These are phyloP conservation scores for Geosmithia flava DNA, from an alignment of 2,329 filamentous ascomycete genomes.

Conservation along the genomic window DNA sequence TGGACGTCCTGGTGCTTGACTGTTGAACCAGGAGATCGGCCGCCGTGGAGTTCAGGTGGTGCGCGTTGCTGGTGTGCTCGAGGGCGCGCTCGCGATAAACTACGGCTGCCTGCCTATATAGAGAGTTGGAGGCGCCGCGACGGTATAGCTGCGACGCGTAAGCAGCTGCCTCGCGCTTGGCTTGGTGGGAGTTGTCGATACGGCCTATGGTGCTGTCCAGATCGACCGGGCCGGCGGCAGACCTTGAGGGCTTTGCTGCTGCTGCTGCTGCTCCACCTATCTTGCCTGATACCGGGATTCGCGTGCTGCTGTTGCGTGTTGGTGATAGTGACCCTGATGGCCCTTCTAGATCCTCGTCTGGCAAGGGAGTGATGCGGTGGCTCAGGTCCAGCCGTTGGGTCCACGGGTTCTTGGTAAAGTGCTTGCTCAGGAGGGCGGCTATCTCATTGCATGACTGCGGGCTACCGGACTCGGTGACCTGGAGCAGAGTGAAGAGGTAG, in stretches of 20 bases:
- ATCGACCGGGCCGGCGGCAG: constrained; percentile 5
- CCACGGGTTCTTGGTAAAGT: constrained; percentile 26
- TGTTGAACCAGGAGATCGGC: constrained; percentile 58
- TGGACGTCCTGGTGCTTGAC: constrained; percentile 46
- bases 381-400: constrained; percentile 21
- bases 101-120: constrained; percentile 64
- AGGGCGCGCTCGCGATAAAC: constrained; percentile 64
- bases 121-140: constrained; percentile 51
- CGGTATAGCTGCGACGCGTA: constrained; percentile 28
- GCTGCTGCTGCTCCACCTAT: background rate
- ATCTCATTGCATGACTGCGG: constrained; percentile 24
- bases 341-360: constrained; percentile 16
- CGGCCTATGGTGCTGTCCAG: constrained; percentile 14
- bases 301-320: constrained; percentile 1
- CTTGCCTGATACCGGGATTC: background rate
- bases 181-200: constrained; percentile 14
- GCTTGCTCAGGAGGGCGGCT: constrained; percentile 24
- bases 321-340: background rate
- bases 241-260: background rate
- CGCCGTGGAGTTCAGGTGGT: constrained; percentile 46
- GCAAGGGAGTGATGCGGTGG: constrained; percentile 24
- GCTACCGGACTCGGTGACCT: constrained; percentile 20
- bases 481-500: constrained; percentile 29
- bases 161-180: constrained; percentile 16
- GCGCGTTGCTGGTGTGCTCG: constrained; percentile 46